Base-by-base conservation (phyloP, 2,329 filamentous ascomycete genomes). In the Leptosphaerulina australis region DNA sequence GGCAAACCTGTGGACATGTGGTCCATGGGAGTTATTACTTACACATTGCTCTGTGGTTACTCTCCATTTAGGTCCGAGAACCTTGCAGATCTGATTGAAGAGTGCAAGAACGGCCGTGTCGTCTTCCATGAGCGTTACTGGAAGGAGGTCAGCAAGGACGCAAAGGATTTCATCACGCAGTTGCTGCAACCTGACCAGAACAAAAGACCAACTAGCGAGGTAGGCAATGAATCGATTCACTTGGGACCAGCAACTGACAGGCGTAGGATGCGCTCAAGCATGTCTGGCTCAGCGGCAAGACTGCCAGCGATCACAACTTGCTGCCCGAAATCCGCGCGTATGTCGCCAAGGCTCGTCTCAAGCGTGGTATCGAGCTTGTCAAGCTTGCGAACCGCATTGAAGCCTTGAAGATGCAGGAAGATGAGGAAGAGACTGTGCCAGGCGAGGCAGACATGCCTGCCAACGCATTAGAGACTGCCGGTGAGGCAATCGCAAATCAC, bases 1-100 rank as follows among this genome's bases (percentile, higher is more conserved):
- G 94, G 94, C 71, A 99, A 97, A 76, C 91, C 94, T 4, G 94
- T 97, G 25, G 94, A 99, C 71, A 96, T 99, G 90, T 99, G 94
- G 94, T 97, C 94, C 3, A 83, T 99, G 76, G 94, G 94, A 56
- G 94, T 99, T 67, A 99, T 99, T 68, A 97, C 94, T 31, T 99
- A 99, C 77, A 99, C 94, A 12, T 82, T 99, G 21, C 88, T 99
- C 41, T 99, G 95, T 72, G 94, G 94, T 62, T 99, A 99, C 79
- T 97, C 93, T 34, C 94, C 94, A 15, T 99, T 99, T 83, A 87
- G 94, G 62, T 94, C 91, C 55, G 94, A 99, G 78, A 96, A 90
- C 67, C 81, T 99, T 38, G 83, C 88, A 59, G 94, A 97, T 66
- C 81, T 99, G 59, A 95, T 99, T 60, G 90, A 97, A 57, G 94